phyloP scores from a whole-genome alignment of 768 basidiomycete species.

The Mycena galericulata region DNA sequence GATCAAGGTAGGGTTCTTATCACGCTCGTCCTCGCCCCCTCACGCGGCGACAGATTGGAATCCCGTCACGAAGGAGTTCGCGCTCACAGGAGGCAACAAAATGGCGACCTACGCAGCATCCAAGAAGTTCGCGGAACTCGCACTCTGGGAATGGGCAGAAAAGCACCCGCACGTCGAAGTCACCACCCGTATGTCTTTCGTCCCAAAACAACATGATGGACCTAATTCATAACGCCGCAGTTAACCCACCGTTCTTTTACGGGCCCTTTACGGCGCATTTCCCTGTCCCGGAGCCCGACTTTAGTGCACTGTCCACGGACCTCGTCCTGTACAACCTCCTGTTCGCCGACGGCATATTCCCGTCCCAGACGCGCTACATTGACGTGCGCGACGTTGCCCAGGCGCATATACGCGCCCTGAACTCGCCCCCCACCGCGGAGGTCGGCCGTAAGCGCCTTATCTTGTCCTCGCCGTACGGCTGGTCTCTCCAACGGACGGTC shows the following conservation, averaged over 20 bases:
- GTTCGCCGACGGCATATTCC: conserved; percentile 41
- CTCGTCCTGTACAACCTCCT: conserved; percentile 46
- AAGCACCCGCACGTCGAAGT: conserved; percentile 52
- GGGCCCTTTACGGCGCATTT: conserved; percentile 46
- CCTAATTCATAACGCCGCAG: conserved; percentile 38
- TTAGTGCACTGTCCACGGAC: conserved; percentile 42
- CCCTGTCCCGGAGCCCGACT: conserved; percentile 32
- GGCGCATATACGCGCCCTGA: conserved; percentile 49
- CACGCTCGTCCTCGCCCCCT: not conserved
- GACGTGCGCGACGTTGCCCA: conserved; percentile 53
- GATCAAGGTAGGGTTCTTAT: conserved; percentile 38
- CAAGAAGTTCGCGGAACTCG: conserved; percentile 54
- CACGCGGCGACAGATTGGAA: conserved; percentile 46
- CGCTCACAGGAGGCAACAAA: conserved; percentile 35
- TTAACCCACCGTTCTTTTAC: conserved; percentile 53
- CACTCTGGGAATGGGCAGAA: conserved; percentile 54
- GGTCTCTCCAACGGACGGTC: conserved; percentile 35
- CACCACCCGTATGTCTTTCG: conserved; percentile 49
- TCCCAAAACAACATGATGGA: conserved; percentile 31
- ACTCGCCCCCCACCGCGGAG: conserved; percentile 37
- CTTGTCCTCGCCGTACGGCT: conserved; percentile 44
- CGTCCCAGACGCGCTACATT: conserved; percentile 39
- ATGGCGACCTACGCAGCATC: conserved; percentile 47
- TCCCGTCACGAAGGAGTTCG: conserved; percentile 44
- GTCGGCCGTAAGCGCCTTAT: conserved; percentile 50